Base-by-base conservation (phyloP, 1,284 basidiomycete genomes). In the Puccinia coronata region DNA sequence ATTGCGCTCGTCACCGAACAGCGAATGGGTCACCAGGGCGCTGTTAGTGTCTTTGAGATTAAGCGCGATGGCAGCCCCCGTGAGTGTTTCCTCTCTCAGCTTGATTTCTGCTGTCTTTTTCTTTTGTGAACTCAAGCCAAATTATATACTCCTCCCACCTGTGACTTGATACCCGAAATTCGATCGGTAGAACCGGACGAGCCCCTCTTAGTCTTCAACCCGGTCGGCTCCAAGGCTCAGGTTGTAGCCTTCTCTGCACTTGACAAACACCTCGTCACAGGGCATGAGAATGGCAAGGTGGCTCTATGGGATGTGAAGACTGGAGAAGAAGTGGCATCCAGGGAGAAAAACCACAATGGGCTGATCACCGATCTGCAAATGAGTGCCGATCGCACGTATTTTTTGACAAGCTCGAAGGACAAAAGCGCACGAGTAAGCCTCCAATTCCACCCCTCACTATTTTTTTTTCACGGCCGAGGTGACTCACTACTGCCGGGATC, bases 1-100 rank as follows among this genome's bases (percentile, higher is more conserved):
- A 89, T 96, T 61, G 91, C 98, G 43, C 95, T 93, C 85, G 93
- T 98, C 84, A 99, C 97, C 0, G 97, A 99, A 88, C 94, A 97
- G 87, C 92, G 97, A 83, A 95, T 95, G 92, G 96, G 96, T 1
- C 88, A 91, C 87, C 92, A 93, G 49, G 87, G 87, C 83, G 90
- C 92, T n/a, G 91, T 96, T 83, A 91, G 94, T 57, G 92, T 98
- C 74, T 98, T 97, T 87, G 88, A 91, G 83, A 91, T 99, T 86
- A 93, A 94, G 88, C 88, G 91, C 72, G 92, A 93, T 51, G 91
- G 90, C 18, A 92, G 95, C 85, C 91, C 91, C 18, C 76, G 76
- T 78, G 25, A 53, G 76, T 57, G 93, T 94, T 84, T 84, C 91
- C 81, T 80, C n/a, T n/a, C 81, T 83, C 59, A n/a, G 5, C 34